A percentile compares a stretch with the other conserved stretches of the same genome.
phyloP scores from a whole-genome alignment of 2,329 filamentous ascomycete species.

The Colletotrichum nymphaeae region DNA sequence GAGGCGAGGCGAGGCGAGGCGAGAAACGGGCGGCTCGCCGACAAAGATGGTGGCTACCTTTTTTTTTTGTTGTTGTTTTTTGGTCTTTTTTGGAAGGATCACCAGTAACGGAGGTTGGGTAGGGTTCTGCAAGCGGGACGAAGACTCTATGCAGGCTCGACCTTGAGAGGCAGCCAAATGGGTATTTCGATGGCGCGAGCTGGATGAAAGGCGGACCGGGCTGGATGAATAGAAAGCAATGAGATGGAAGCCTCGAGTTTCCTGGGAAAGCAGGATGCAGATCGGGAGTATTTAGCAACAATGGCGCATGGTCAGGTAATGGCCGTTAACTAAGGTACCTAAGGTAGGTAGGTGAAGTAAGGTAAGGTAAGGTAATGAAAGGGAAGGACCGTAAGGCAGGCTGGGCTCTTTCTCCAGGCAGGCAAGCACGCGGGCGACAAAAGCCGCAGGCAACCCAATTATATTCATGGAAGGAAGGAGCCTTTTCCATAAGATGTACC shows the following conservation, averaged over 20 bases:
- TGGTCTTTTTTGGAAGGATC: not conserved
- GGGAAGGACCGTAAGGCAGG: not conserved
- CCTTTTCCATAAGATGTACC: not conserved
- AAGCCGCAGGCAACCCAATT: not conserved
- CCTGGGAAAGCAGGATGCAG: slow-evolving; percentile 8
- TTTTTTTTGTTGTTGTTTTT: too few relatives aligned
- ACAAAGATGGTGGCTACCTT: slow-evolving; percentile 8
- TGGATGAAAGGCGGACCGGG: not conserved
- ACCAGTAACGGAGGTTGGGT: not conserved
- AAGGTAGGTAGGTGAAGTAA: too few relatives aligned
- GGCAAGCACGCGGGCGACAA: not conserved
- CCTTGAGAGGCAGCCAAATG: not conserved
- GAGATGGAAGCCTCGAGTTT: not conserved
- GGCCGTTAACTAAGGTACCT: not conserved
- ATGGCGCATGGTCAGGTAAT: slow-evolving; percentile 1
- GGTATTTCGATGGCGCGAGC: not conserved
- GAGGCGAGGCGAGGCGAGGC: not conserved
- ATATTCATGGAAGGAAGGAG: not conserved
- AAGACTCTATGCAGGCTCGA: not conserved
- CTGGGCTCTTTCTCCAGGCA: slow-evolving; percentile 1
- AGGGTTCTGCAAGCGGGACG: not conserved
- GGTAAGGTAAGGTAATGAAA: too few relatives aligned
- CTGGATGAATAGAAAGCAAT: not conserved
- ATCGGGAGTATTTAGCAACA: not conserved
- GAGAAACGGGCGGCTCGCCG: slow-evolving; percentile 22